Percentiles rank a stretch among this genome's conserved stretches.
Conservation (phyloP, 495 filamentous ascomycete species). For the Parathielavia appendiculata region DNA sequence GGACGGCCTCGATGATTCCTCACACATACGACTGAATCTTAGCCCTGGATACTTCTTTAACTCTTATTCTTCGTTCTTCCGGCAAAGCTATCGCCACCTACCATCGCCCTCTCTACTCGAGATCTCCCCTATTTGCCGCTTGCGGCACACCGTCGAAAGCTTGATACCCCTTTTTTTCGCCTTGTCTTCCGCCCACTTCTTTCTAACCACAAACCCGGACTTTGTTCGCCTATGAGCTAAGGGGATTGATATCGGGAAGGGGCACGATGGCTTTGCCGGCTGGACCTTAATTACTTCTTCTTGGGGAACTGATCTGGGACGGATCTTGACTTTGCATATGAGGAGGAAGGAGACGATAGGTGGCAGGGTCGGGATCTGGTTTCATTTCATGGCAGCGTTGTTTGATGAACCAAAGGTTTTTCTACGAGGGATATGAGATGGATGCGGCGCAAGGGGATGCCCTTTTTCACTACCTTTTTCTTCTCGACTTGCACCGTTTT, state of each 20-base stretch:
- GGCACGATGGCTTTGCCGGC: conserved; percentile 5
- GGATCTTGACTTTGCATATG: conserved; percentile 16
- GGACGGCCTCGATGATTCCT: conserved; percentile 3
- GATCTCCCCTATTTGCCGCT: conserved; percentile 12
- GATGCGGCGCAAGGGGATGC: conserved; percentile 10
- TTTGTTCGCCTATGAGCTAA: not conserved
- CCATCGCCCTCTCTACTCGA: not conserved
- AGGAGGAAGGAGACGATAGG: not conserved
- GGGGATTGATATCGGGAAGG: conserved; percentile 5
- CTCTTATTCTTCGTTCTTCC: conserved; percentile 15
- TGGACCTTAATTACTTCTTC: conserved; percentile 9
- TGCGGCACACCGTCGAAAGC: conserved; percentile 12
- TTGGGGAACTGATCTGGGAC: conserved; percentile 10
- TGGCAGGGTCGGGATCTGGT: conserved; percentile 17
- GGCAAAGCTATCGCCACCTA: not conserved
- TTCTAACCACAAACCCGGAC: not conserved
- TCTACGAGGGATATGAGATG: conserved; percentile 17
- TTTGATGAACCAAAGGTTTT: conserved; percentile 3
- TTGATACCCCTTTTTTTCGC: conserved; percentile 14
- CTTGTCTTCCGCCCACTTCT: not conserved
- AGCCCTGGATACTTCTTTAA: not conserved
- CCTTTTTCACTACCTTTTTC: not conserved
- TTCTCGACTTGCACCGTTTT: conserved; percentile 19
- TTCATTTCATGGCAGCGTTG: conserved; percentile 10
- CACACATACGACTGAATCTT: not conserved